Conservation (phyloP, 352 stramenopile genomes). For the Pythium biforme region DNA sequence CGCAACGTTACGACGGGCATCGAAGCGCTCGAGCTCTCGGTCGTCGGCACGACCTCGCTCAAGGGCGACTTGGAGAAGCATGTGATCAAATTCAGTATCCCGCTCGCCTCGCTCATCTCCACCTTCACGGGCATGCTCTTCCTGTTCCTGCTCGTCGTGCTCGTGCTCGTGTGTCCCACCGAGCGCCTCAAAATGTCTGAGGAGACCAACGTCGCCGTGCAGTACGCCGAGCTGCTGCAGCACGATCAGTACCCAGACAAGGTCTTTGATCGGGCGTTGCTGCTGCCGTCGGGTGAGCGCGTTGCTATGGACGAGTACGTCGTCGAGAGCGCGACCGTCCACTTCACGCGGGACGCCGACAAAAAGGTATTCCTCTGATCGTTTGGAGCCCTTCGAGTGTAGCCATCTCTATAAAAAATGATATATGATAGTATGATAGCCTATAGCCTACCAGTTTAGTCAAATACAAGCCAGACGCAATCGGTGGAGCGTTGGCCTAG, state of each 20-base stretch:
- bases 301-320: constrained; percentile 41
- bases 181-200: constrained; percentile 34
- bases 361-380: constrained; percentile 23
- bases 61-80: constrained; percentile 23
- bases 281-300: constrained; percentile 22
- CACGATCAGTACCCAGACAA: constrained; percentile 21
- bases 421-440: too few relatives aligned
- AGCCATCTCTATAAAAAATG: neutral
- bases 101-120: constrained; percentile 34
- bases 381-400: neutral
- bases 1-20: constrained; percentile 13
- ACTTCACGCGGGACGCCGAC: constrained; percentile 12
- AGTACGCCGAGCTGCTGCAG: constrained; percentile 13
- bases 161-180: constrained; percentile 31
- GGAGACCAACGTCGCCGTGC: constrained; percentile 13
- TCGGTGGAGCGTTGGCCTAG: too few relatives aligned
- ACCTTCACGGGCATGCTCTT: constrained; percentile 42
- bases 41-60: constrained; percentile 16
- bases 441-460: too few relatives aligned
- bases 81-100: constrained; percentile 25
- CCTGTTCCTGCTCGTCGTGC: constrained; percentile 28
- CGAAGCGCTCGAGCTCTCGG: constrained; percentile 9
- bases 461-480: too few relatives aligned
- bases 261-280: constrained; percentile 36
- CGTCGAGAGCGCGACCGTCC: constrained; percentile 42